Conservation (phyloP, 352 stramenopile genomes). For the Phytophthora crassamura region DNA sequence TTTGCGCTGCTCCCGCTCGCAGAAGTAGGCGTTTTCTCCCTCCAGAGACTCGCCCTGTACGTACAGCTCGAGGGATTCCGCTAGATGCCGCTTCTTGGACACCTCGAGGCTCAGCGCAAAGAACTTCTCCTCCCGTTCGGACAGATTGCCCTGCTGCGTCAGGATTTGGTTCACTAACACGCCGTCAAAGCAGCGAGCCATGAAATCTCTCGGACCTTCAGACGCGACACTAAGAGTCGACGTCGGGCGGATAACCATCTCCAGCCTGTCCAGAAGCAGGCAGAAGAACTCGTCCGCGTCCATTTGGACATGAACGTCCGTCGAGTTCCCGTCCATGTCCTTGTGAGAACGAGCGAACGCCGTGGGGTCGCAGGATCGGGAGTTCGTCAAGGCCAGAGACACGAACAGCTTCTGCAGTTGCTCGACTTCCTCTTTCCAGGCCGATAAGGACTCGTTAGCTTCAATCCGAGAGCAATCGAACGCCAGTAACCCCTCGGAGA, state of each 20-base stretch:
- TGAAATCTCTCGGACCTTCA: slow-evolving; percentile 34
- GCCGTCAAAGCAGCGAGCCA: slow-evolving; percentile 75
- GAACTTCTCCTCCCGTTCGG: slow-evolving; percentile 86
- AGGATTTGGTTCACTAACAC: slow-evolving; percentile 87
- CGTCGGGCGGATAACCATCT: slow-evolving; percentile 53
- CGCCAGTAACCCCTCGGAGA: slow-evolving; percentile 58
- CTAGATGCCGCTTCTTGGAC: slow-evolving; percentile 68
- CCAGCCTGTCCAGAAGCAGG: slow-evolving; percentile 77
- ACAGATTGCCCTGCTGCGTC: slow-evolving; percentile 78
- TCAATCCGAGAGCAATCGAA: slow-evolving; percentile 32
- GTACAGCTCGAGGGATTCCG: slow-evolving; percentile 70
- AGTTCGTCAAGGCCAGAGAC: slow-evolving; percentile 49
- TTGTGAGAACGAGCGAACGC: slow-evolving; percentile 72
- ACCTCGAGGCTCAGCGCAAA: slow-evolving; percentile 86
- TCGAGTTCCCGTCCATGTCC: slow-evolving; percentile 77
- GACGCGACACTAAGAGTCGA: neutral
- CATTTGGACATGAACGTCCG: slow-evolving; percentile 80
- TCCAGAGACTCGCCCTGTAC: slow-evolving; percentile 79
- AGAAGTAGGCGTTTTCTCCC: slow-evolving; percentile 84
- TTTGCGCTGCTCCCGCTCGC: slow-evolving; percentile 71
- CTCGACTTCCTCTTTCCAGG: slow-evolving; percentile 58
- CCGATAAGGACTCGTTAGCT: slow-evolving; percentile 13
- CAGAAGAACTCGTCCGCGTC: slow-evolving; percentile 88
- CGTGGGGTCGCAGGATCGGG: slow-evolving; percentile 63
- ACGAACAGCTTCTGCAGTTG: slow-evolving; percentile 81